These are phyloP conservation scores for Mortierella sp. DNA, from an alignment of 371 early-diverging fungal species.

Conservation along the genomic window DNA sequence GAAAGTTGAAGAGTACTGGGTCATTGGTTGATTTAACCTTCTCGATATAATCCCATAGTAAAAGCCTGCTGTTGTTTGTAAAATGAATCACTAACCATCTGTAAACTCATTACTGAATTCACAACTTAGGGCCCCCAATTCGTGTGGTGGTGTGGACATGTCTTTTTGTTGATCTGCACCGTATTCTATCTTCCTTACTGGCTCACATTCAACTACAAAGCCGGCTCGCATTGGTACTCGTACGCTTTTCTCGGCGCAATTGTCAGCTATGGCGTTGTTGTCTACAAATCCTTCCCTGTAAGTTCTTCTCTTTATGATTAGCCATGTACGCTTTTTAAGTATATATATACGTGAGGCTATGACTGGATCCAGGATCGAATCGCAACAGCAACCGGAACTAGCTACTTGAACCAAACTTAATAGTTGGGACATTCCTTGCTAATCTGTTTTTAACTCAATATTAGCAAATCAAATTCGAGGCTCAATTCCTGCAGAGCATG, in stretches of 20 bases:
- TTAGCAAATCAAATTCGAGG: slow-evolving; percentile 50
- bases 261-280: slow-evolving; percentile 86
- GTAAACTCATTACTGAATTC: neutral
- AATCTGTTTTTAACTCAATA: neutral
- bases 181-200: slow-evolving; percentile 49
- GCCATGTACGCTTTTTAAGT: neutral
- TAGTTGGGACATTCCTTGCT: too few relatives aligned
- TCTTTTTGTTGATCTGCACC: slow-evolving; percentile 45
- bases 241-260: slow-evolving; percentile 67
- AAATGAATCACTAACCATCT: slow-evolving; percentile 8
- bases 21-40: too few relatives aligned
- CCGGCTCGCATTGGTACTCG: slow-evolving; percentile 51
- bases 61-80: too few relatives aligned
- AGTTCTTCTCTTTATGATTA: slow-evolving; percentile 37
- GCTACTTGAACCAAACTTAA: too few relatives aligned
- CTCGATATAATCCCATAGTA: too few relatives aligned
- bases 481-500: slow-evolving; percentile 68
- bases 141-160: slow-evolving; percentile 64
- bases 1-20: too few relatives aligned
- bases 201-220: slow-evolving; percentile 45
- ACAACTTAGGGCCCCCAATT: slow-evolving; percentile 69
- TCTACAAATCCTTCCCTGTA: slow-evolving; percentile 89
- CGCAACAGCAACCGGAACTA: neutral
- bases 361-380: neutral
- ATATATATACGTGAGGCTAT: neutral